These are phyloP conservation scores for Cordyceps pruinosa DNA, from an alignment of 2,329 filamentous ascomycete genomes.

Conservation along the genomic window DNA sequence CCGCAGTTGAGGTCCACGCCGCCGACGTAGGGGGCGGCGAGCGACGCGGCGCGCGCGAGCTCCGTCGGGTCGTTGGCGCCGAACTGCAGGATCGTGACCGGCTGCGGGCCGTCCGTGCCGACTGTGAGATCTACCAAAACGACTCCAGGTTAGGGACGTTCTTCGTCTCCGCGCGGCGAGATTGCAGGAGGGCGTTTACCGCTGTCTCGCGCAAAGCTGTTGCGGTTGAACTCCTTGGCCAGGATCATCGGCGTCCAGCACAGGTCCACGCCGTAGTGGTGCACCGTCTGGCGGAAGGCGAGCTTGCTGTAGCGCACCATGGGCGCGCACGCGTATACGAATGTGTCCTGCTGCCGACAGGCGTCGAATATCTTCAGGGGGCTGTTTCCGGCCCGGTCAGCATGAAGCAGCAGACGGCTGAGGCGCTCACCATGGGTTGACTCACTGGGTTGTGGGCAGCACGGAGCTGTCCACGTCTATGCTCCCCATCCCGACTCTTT, in stretches of 20 bases:
- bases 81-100: slow-evolving; percentile 61
- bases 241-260: slow-evolving; percentile 69
- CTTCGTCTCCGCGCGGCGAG: not conserved
- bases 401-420: not conserved
- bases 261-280: slow-evolving; percentile 57
- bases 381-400: slow-evolving; percentile 26
- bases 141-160: too few relatives aligned
- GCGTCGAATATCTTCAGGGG: slow-evolving; percentile 54
- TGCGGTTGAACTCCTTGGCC: slow-evolving; percentile 62
- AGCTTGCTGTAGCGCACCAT: slow-evolving; percentile 65
- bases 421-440: not conserved
- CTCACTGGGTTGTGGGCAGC: slow-evolving; percentile 12
- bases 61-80: slow-evolving; percentile 56
- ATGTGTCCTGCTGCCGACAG: slow-evolving; percentile 43
- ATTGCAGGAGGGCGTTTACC: slow-evolving; percentile 33
- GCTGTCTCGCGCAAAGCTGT: slow-evolving; percentile 50
- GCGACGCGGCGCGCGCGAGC: slow-evolving; percentile 53
- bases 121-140: slow-evolving; percentile 49
- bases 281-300: slow-evolving; percentile 61
- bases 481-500: not conserved
- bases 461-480: slow-evolving; percentile 1
- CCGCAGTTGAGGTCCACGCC: slow-evolving; percentile 68
- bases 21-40: slow-evolving; percentile 54
- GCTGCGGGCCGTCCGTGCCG: slow-evolving; percentile 43
- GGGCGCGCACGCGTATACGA: slow-evolving; percentile 55